Conservation (phyloP, 306 rosid genomes). For the Cicer judaicum region DNA sequence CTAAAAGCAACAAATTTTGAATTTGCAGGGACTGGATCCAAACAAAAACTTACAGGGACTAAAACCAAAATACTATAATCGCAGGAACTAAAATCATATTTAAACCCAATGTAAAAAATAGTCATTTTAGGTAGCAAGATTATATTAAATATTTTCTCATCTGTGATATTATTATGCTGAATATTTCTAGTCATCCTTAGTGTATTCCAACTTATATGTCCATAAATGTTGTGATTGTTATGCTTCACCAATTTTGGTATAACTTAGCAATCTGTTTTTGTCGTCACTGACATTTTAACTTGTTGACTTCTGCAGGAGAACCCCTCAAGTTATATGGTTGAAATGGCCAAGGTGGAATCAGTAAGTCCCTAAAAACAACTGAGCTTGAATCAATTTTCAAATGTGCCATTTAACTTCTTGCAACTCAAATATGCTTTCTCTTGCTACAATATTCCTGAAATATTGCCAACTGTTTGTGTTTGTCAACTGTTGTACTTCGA, state of each 20-base stretch:
- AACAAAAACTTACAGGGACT: no score
- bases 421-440: background rate
- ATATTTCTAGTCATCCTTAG: slow-evolving; percentile 16
- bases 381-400: slow-evolving; percentile 8
- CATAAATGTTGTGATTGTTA: slow-evolving; percentile 16
- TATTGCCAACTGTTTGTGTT: background rate
- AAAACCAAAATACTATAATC: no score
- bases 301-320: slow-evolving; percentile 63
- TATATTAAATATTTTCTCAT: slow-evolving; percentile 28
- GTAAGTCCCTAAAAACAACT: slow-evolving; percentile 60
- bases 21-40: no score
- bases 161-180: slow-evolving; percentile 6
- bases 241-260: slow-evolving; percentile 29
- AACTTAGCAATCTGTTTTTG: slow-evolving; percentile 27
- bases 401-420: background rate
- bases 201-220: slow-evolving; percentile 1
- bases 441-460: slow-evolving; percentile 23
- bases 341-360: slow-evolving; percentile 73
- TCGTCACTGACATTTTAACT: slow-evolving; percentile 39
- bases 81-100: no score
- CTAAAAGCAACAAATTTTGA: no score
- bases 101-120: background rate
- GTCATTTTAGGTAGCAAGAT: background rate
- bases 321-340: slow-evolving; percentile 83
- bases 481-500: background rate